These are phyloP conservation scores for Metarhizium brunneum DNA, from an alignment of 2,329 filamentous ascomycete species.

Conservation along the genomic window DNA sequence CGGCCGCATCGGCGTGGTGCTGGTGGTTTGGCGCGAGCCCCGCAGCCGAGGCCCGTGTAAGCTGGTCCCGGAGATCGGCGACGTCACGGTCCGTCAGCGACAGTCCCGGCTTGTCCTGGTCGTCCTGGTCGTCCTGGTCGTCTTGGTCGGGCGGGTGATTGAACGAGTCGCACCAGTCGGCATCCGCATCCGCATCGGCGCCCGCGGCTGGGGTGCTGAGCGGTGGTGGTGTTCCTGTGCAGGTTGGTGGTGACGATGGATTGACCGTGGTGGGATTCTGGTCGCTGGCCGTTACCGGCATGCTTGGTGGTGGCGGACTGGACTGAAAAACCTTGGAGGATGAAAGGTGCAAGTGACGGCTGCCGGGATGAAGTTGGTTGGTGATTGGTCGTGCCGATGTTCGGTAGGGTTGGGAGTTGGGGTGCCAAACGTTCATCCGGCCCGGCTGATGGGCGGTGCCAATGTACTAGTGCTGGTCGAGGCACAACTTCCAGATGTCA, in stretches of 20 bases:
- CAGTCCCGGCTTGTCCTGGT: not conserved
- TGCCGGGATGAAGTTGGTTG: too few species aligned
- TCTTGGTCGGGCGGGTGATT: too few species aligned
- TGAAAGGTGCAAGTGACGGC: too few species aligned
- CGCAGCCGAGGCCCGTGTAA: constrained; percentile 5
- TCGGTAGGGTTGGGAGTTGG: too few species aligned
- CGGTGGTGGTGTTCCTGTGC: not conserved
- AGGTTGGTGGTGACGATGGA: not conserved
- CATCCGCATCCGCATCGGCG: not conserved
- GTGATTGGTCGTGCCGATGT: too few species aligned
- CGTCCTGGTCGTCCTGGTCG: too few species aligned
- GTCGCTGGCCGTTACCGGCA: not conserved
- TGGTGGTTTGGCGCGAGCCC: not conserved
- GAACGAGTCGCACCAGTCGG: too few species aligned
- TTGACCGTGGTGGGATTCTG: not conserved
- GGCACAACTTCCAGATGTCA: too few species aligned
- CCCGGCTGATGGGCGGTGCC: too few species aligned
- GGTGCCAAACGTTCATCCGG: too few species aligned
- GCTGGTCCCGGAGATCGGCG: constrained; percentile 8
- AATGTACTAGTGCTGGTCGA: too few species aligned
- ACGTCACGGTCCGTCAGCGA: constrained; percentile 14
- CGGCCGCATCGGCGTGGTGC: not conserved
- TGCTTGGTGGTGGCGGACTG: not conserved
- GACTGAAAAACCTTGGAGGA: too few species aligned
- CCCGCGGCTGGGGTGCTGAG: not conserved